phyloP scores from a whole-genome alignment of 1,284 basidiomycete species.

The Ustilago hordei region DNA sequence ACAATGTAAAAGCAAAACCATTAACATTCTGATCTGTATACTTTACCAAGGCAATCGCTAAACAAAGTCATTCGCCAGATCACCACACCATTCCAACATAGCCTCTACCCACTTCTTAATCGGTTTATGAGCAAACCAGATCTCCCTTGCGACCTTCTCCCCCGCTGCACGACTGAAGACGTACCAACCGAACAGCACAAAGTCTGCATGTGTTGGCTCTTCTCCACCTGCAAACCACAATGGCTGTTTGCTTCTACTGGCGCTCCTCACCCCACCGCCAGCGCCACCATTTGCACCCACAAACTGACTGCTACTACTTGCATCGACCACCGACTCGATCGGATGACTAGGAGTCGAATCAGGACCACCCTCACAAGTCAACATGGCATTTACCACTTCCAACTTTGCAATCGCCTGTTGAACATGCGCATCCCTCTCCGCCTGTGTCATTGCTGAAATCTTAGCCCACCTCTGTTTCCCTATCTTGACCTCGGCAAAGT shows the following conservation, averaged over 20 bases:
- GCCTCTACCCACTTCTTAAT: conserved; percentile 49
- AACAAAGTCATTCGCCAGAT: conserved; percentile 48
- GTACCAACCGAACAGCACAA: conserved; percentile 57
- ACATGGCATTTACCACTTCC: conserved; percentile 42
- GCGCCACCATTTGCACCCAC: not conserved
- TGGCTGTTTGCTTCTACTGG: conserved; percentile 9
- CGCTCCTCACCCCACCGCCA: conserved; percentile 7
- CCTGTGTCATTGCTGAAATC: conserved; percentile 14
- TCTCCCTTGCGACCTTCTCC: conserved; percentile 29
- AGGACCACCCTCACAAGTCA: conserved; percentile 32
- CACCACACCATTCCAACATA: conserved; percentile 51
- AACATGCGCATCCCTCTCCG: conserved; percentile 33
- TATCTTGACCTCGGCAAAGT: conserved; percentile 58
- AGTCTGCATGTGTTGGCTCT: conserved; percentile 59
- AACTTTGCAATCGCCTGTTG: conserved; percentile 37
- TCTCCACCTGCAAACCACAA: conserved; percentile 53
- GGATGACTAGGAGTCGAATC: conserved; percentile 19
- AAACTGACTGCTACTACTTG: not conserved
- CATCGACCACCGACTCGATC: not conserved
- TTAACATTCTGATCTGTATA: not conserved
- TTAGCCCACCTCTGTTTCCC: conserved; percentile 45
- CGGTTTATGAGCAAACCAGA: conserved; percentile 47
- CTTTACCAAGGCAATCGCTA: not conserved
- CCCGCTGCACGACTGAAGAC: conserved; percentile 49
- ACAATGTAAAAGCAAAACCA: not conserved